Percentiles rank a stretch among this genome's conserved stretches.
Conservation (phyloP, 1,139 yeast genomes). For the Kodamaea sp. region DNA sequence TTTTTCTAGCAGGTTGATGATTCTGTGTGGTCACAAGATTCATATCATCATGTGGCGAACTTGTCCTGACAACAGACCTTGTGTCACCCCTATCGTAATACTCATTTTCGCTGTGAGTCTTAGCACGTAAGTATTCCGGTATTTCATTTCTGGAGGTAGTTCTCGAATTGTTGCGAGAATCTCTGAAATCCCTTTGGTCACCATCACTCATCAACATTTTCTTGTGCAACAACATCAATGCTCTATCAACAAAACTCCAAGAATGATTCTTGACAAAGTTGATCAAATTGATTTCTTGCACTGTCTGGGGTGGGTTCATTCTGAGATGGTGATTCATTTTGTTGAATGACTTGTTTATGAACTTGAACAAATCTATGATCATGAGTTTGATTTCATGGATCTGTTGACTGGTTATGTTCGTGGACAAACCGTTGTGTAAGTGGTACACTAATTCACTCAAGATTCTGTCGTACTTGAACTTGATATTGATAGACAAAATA, state of each 20-base stretch:
- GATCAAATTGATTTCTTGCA: constrained; percentile 47
- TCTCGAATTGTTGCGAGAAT: constrained; percentile 10
- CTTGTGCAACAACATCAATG: constrained; percentile 55
- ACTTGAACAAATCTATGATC: constrained; percentile 50
- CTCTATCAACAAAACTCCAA: constrained; percentile 59
- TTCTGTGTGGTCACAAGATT: constrained; percentile 15
- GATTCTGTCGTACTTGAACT: constrained; percentile 53
- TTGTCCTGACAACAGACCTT: neutral
- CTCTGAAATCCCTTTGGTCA: neutral
- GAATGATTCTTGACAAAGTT: constrained; percentile 51
- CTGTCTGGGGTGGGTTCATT: constrained; percentile 24
- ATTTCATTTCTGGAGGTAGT: constrained; percentile 3
- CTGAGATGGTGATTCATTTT: constrained; percentile 19
- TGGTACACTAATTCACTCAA: constrained; percentile 53
- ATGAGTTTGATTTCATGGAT: constrained; percentile 47
- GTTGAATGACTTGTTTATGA: constrained; percentile 47
- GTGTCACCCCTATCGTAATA: neutral
- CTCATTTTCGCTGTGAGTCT: too few relatives aligned
- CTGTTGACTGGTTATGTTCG: constrained; percentile 38
- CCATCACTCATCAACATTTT: constrained; percentile 44
- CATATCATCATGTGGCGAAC: constrained; percentile 14
- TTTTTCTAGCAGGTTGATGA: neutral
- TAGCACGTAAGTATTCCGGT: too few relatives aligned
- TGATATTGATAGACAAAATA: constrained; percentile 50
- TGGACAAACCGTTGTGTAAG: constrained; percentile 40